Evolutionary conservation across 345 rosid species (phyloP).

Genomic region (Euphorbia lathyris): DNA sequence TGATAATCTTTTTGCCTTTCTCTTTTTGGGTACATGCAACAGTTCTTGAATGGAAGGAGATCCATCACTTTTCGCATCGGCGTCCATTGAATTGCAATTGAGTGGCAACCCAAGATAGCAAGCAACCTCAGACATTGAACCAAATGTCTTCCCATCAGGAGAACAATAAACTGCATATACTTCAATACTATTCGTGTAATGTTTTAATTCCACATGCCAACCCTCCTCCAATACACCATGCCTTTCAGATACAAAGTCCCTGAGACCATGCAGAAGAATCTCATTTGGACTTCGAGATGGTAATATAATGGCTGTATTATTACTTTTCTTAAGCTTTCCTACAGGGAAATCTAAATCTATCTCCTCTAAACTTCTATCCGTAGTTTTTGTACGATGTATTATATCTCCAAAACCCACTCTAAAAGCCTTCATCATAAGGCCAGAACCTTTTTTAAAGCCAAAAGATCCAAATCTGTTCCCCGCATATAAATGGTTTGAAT

Average conservation of each 20-base stretch:
- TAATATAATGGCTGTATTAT: constrained; percentile 44
- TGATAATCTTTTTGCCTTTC: constrained; percentile 51
- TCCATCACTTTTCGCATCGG: constrained; percentile 43
- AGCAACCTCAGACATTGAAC: constrained; percentile 80
- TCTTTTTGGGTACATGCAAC: constrained; percentile 47
- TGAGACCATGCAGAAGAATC: constrained; percentile 68
- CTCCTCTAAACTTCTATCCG: constrained; percentile 35
- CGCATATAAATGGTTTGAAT: constrained; percentile 38
- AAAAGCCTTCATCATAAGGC: constrained; percentile 29
- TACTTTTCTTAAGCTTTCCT: constrained; percentile 42
- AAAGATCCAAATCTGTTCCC: constrained; percentile 45
- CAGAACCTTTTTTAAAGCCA: constrained; percentile 41
- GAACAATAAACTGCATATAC: constrained; percentile 60
- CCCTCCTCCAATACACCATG: constrained; percentile 83
- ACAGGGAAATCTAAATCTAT: constrained; percentile 49
- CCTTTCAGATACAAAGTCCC: constrained; percentile 71
- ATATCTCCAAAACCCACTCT: constrained; percentile 46
- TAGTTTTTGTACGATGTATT: constrained; percentile 32
- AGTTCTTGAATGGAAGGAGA: constrained; percentile 49
- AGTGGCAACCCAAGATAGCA: constrained; percentile 67
- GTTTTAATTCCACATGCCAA: constrained; percentile 74
- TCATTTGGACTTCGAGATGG: constrained; percentile 61
- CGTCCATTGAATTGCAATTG: constrained; percentile 42
- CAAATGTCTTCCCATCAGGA: constrained; percentile 79
- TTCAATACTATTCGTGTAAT: constrained; percentile 46